phyloP scores from a whole-genome alignment of 1,139 yeast genomes.

The Blastobotrys persicus region DNA sequence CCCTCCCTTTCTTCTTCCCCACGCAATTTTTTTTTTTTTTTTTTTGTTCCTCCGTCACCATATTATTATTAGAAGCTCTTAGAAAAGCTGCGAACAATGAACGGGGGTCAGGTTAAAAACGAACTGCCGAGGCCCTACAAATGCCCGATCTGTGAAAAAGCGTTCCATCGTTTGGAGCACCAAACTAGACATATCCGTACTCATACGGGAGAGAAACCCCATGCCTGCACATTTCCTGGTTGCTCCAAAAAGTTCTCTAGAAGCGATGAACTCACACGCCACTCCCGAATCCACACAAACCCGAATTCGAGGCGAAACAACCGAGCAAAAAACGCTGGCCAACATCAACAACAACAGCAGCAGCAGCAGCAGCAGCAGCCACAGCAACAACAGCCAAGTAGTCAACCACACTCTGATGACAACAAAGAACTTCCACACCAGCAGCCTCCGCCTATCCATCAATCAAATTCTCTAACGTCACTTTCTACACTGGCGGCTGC shows the following conservation, averaged over 20 bases:
- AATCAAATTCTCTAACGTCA: slow-evolving; percentile 15
- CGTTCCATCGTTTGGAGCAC: slow-evolving; percentile 88
- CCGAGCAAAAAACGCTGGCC: slow-evolving; percentile 30
- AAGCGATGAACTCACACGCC: slow-evolving; percentile 88
- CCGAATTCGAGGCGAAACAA: slow-evolving; percentile 62
- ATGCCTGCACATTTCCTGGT: slow-evolving; percentile 81
- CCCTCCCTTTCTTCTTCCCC: slow-evolving; percentile 6
- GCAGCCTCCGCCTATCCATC: slow-evolving; percentile 10
- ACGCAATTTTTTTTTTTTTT: slow-evolving; percentile 1
- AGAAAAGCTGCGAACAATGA: slow-evolving; percentile 1
- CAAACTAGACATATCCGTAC: slow-evolving; percentile 93
- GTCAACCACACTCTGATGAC: too few species aligned
- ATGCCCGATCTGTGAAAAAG: slow-evolving; percentile 88
- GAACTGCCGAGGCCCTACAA: slow-evolving; percentile 70
- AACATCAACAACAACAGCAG: slow-evolving; percentile 14
- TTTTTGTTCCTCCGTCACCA: background rate
- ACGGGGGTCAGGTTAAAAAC: slow-evolving; percentile 22
- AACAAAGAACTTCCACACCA: background rate
- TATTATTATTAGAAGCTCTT: too few species aligned
- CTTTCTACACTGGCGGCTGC: slow-evolving; percentile 10
- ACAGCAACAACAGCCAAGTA: slow-evolving; percentile 25
- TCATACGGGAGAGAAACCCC: slow-evolving; percentile 96
- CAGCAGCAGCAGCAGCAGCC: slow-evolving; percentile 13
- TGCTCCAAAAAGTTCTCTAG: slow-evolving; percentile 83
- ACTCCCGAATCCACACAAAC: slow-evolving; percentile 80